Evolutionary conservation across 805 yeast genomes (phyloP), one percentile per base, ranked within the genome.

Genomic region (Kuraishia piskuri): DNA sequence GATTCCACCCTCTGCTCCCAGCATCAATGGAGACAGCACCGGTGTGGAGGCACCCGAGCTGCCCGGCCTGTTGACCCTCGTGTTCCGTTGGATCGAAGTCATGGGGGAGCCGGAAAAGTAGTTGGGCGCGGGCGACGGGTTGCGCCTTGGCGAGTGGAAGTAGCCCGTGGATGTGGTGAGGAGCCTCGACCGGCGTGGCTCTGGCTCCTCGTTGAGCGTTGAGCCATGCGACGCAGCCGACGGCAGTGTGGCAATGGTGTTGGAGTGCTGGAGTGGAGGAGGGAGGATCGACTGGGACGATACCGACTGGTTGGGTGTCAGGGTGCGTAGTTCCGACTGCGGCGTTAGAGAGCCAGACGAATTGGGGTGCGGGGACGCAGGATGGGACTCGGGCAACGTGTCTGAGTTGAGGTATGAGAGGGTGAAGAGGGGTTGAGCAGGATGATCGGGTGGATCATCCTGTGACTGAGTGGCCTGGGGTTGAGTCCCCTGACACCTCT

Each of bases 71-170:
- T 57, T 50, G 48, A 50, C 31, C 52, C 64, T 63, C 7, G 71
- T 59, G 60, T 81, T 83, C 58, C 82, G 72, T 60, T 83, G 89
- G 21, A 83, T 74, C 0, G 86, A 78, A 14, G 90, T 78, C 62
- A 84, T 68, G 21, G 85, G 86, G 1, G 80, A 76, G 68, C 36
- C 26, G 14, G 49, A 44, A 14, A 52, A 49, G 36, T 52, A 52
- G 31, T 25, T 45, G 14, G 65, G 73, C 57, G 75, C 75, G 2
- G 86, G 82, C 1, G 86, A 82, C 5, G 82, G 69, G 31, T 77
- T 81, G 55, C 85, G 67, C 60, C 84, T 70, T 17, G 87, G 87
- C 1, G 86, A 79, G 46, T 45, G 68, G 52, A 21, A 45, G 48
- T 22, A 21, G 22, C 48, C n/a, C 5, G 48, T 6, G 5, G 40